Conservation (phyloP, 164 flowering plant genomes). For the Vitis labrusca region DNA sequence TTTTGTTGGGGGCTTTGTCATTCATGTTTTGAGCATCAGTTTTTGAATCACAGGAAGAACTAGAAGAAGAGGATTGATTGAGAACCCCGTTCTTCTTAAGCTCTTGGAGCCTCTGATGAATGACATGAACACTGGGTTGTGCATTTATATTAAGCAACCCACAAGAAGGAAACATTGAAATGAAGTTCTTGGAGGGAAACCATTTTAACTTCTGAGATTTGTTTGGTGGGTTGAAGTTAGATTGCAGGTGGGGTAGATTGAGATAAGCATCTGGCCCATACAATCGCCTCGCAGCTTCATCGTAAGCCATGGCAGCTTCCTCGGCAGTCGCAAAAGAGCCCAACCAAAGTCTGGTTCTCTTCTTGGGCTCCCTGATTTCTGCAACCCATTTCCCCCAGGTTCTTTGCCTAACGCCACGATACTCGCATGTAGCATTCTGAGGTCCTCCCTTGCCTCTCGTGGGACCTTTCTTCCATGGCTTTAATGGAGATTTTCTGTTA, state of each 20-base stretch:
- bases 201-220: slow-evolving; percentile 67
- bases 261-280: slow-evolving; percentile 96
- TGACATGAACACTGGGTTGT: slow-evolving; percentile 86
- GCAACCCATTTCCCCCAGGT: slow-evolving; percentile 99
- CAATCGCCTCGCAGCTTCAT: slow-evolving; percentile 81
- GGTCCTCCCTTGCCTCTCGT: slow-evolving; percentile 98
- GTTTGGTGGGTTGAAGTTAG: slow-evolving; percentile 32
- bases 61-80: slow-evolving; percentile 25
- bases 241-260: slow-evolving; percentile 82
- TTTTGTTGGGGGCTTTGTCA: slow-evolving; percentile 12
- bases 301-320: slow-evolving; percentile 99
- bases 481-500: slow-evolving; percentile 47
- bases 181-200: slow-evolving; percentile 75
- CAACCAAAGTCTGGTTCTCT: slow-evolving; percentile 90
- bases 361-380: slow-evolving; percentile 96
- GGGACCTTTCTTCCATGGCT: slow-evolving; percentile 98
- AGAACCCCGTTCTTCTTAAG: slow-evolving; percentile 51
- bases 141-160: slow-evolving; percentile 82
- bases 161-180: slow-evolving; percentile 74
- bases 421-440: slow-evolving; percentile 82
- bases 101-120: slow-evolving; percentile 88
- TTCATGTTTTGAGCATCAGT: slow-evolving; percentile 5
- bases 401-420: slow-evolving; percentile 89
- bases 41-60: slow-evolving; percentile 30
- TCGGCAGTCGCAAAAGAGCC: slow-evolving; percentile 96